Evolutionary conservation across 805 yeast species (phyloP), one percentile per base, ranked within the genome.

Genomic region (Zygoascus biomembranicola): DNA sequence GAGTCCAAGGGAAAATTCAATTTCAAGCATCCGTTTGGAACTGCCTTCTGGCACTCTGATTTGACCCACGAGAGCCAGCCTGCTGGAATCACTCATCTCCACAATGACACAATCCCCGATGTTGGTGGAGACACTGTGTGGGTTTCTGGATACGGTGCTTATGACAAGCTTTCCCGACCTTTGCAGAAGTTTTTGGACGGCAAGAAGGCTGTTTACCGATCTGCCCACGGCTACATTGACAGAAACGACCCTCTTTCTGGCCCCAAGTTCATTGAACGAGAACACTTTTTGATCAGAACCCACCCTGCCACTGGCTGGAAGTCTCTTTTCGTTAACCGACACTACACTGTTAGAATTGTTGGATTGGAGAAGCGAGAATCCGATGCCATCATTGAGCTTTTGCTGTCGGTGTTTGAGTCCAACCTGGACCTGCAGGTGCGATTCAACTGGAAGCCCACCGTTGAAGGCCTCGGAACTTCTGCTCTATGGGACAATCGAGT

Each of bases 271-370:
- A 63, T 62, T 20, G 66, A 65, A 20, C 59, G 62, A 13, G 64
- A 61, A 55, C 87, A 82, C 66, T 85, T 85, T 2, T 58, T 82
- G 26, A 75, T 82, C 37, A 75, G 85, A 68, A 79, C 84, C 42
- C 82, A 82, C 59, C 86, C 87, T 9, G 82, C 76, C 13, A 81
- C 85, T 31, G 84, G 84, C 45, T 74, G 80, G 78, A 82, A 81
- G 66, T 69, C 81, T 1, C 67, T 81, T 57, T 81, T 70, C 55
- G 78, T 80, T 44, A 79, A 80, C 66, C 72, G 80, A 48, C 68
- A 72, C 19, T 73, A 73, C 74, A 79, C 82, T 13, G 69, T 63
- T 45, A 70, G 78, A 55, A 80, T 80, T 54, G 73, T 75, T 8
- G 85, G 82, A 0, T 69, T 80, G 51, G 74, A 76, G 52, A 73